A percentile compares a stretch with the other conserved stretches of the same genome.
These are phyloP conservation scores for Diddensiella santjacobensis DNA, from an alignment of 805 yeast species.

Conservation along the genomic window DNA sequence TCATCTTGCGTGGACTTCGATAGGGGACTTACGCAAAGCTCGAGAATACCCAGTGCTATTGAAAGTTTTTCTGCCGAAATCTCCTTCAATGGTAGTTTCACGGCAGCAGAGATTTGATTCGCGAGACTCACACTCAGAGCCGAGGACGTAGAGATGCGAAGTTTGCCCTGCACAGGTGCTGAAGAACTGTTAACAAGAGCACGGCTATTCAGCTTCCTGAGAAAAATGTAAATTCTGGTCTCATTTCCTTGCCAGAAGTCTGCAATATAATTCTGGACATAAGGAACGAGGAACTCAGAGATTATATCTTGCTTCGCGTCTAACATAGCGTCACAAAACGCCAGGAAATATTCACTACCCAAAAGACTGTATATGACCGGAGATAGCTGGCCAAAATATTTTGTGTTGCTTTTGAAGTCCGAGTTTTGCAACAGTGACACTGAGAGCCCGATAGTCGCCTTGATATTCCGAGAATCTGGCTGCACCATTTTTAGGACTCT, in stretches of 20 bases:
- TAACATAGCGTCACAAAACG: conserved; percentile 18
- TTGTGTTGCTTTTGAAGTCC: conserved; percentile 21
- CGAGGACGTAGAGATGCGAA: neutral
- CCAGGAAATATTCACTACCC: conserved; percentile 19
- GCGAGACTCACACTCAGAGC: neutral
- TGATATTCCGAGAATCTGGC: neutral
- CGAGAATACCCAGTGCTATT: neutral
- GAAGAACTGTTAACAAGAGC: conserved; percentile 1
- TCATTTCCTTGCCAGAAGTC: conserved; percentile 6
- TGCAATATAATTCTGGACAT: conserved; percentile 7
- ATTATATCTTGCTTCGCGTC: conserved; percentile 15
- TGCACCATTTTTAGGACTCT: neutral
- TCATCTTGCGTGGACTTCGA: neutral
- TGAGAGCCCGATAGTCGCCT: conserved; percentile 7
- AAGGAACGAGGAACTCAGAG: conserved; percentile 15
- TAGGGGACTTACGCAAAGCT: neutral
- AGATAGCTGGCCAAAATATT: conserved; percentile 13
- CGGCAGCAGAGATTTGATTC: too few relatives aligned
- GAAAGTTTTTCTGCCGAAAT: neutral
- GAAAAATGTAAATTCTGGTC: neutral
- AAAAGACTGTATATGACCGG: neutral
- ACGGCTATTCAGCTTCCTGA: neutral
- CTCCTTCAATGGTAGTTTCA: too few relatives aligned
- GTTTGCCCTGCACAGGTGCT: neutral
- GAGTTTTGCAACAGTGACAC: conserved; percentile 18